These are phyloP conservation scores for Aspergillus amoenus DNA, from an alignment of 2,329 filamentous ascomycete species.

Conservation along the genomic window DNA sequence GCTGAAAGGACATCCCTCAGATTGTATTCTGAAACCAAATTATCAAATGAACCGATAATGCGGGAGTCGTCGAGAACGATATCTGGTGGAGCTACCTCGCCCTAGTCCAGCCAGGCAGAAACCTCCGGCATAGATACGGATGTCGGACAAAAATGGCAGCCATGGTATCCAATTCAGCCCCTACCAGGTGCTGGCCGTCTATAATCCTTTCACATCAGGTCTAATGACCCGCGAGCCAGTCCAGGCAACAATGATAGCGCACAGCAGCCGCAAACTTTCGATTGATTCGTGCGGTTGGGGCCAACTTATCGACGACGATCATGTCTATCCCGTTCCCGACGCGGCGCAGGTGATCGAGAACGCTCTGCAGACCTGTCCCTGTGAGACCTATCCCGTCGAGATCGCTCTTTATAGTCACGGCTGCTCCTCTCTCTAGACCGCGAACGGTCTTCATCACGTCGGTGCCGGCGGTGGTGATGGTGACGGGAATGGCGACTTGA, in stretches of 20 bases:
- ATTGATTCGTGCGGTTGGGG: not conserved
- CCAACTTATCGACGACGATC: slow-evolving; percentile 30
- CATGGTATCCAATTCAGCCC: not conserved
- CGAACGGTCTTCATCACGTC: slow-evolving; percentile 30
- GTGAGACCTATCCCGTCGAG: slow-evolving; percentile 28
- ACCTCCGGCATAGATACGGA: not conserved
- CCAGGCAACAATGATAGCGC: not conserved
- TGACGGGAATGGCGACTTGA: slow-evolving; percentile 45
- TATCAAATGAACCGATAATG: not conserved
- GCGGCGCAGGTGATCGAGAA: slow-evolving; percentile 31
- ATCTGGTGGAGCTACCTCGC: not conserved
- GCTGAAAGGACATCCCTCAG: slow-evolving; percentile 19
- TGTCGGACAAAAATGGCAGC: not conserved
- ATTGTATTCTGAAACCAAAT: not conserved
- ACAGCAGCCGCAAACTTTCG: not conserved
- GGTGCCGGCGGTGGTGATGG: slow-evolving; percentile 48
- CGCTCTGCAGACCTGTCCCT: slow-evolving; percentile 27
- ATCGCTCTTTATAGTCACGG: slow-evolving; percentile 28
- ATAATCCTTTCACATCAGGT: not conserved
- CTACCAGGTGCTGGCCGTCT: not conserved
- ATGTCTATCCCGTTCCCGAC: slow-evolving; percentile 30
- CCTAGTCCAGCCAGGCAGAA: not conserved
- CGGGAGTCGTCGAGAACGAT: not conserved
- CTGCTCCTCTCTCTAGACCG: slow-evolving; percentile 32
- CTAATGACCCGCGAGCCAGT: not conserved